phyloP scores from a whole-genome alignment of 345 rosid genomes.

The Heritiera fomes region DNA sequence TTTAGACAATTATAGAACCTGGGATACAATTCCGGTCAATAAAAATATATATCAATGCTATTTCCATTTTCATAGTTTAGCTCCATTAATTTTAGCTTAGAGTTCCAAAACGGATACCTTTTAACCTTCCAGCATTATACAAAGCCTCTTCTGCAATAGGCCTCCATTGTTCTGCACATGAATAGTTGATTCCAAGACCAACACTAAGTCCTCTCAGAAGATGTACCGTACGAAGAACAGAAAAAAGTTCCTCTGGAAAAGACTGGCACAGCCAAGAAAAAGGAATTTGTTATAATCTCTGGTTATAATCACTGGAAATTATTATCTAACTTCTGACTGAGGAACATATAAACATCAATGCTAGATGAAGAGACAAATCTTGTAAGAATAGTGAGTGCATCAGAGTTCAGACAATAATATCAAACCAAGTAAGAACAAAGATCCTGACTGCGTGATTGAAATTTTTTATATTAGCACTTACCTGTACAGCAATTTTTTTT shows the following conservation, averaged over 20 bases:
- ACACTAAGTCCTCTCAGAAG: constrained; percentile 91
- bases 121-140: constrained; percentile 62
- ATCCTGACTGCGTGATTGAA: background rate
- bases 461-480: constrained; percentile 22
- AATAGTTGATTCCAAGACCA: constrained; percentile 84
- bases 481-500: constrained; percentile 78
- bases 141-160: constrained; percentile 84
- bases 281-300: background rate
- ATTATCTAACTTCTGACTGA: background rate
- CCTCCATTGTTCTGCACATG: constrained; percentile 87
- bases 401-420: background rate
- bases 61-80: background rate
- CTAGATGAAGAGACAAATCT: background rate
- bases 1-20: background rate
- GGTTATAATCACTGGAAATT: background rate
- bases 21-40: background rate
- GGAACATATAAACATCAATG: background rate
- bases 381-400: background rate
- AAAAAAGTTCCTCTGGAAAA: constrained; percentile 91
- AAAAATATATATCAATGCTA: background rate
- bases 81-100: background rate
- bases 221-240: constrained; percentile 84
- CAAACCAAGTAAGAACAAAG: constrained; percentile 2
- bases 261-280: constrained; percentile 40
- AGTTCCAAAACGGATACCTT: constrained; percentile 40